These are phyloP conservation scores for Neurospora tetrasperma DNA, from an alignment of 495 filamentous ascomycete species.

Conservation along the genomic window DNA sequence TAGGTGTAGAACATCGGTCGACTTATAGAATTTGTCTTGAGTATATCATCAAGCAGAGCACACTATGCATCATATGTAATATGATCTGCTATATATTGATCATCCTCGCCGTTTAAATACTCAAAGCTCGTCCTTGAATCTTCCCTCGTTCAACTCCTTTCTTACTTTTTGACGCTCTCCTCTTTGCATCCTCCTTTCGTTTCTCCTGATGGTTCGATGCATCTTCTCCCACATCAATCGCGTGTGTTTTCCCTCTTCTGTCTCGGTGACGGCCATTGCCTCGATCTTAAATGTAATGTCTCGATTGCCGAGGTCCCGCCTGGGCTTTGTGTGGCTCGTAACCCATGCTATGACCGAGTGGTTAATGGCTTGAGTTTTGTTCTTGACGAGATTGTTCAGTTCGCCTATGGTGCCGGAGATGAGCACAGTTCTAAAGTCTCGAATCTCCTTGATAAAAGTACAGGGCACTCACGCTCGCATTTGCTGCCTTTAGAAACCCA, in stretches of 20 bases:
- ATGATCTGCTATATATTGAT: neutral
- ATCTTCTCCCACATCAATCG: constrained; percentile 26
- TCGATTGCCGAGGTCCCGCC: constrained; percentile 18
- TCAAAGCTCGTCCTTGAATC: constrained; percentile 19
- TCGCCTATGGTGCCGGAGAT: constrained; percentile 8
- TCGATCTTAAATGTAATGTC: constrained; percentile 25
- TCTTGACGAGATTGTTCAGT: constrained; percentile 20
- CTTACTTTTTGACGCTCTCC: constrained; percentile 16
- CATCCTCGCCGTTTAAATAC: neutral
- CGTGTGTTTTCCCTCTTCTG: constrained; percentile 19
- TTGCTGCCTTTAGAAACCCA: constrained; percentile 23
- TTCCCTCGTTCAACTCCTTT: constrained; percentile 13
- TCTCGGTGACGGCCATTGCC: constrained; percentile 22
- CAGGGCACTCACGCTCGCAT: constrained; percentile 23
- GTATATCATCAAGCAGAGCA: neutral
- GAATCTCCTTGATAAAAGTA: neutral
- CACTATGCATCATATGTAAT: neutral
- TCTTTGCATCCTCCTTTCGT: constrained; percentile 17
- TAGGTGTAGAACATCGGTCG: neutral
- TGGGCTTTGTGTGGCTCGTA: constrained; percentile 23
- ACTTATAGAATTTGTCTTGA: neutral
- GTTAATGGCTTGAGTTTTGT: constrained; percentile 16
- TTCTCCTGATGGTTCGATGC: constrained; percentile 16
- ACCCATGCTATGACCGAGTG: constrained; percentile 21
- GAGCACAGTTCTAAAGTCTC: neutral